phyloP scores from a whole-genome alignment of 2,329 filamentous ascomycete species.

The Pochonia chlamydosporia region DNA sequence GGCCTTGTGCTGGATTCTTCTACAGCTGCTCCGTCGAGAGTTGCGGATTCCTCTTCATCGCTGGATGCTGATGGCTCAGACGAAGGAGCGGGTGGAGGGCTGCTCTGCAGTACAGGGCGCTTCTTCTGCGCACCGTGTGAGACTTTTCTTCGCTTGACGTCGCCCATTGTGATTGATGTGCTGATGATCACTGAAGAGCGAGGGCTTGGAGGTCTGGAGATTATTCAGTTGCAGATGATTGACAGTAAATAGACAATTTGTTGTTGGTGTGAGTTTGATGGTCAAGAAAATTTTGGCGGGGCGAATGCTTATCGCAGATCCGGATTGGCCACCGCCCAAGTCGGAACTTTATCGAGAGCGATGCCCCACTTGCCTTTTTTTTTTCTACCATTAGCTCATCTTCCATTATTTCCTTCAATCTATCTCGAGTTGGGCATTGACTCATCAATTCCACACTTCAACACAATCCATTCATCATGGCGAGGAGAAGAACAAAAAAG shows the following conservation, averaged over 20 bases:
- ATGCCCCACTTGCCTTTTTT: constrained; percentile 31
- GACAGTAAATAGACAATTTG: too few species aligned
- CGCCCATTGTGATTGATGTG: constrained; percentile 22
- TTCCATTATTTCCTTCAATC: neutral
- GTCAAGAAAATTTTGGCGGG: constrained; percentile 27
- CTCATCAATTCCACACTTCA: neutral
- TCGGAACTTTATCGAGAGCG: constrained; percentile 23
- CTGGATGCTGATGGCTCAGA: constrained; percentile 7
- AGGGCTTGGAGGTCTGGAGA: too few species aligned
- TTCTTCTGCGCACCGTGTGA: constrained; percentile 22
- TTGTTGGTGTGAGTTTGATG: neutral
- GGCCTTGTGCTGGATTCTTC: constrained; percentile 25
- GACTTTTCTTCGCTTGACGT: constrained; percentile 36
- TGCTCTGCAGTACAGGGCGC: constrained; percentile 4
- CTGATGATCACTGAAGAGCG: too few species aligned
- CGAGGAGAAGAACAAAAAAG: constrained; percentile 77
- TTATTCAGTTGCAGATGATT: too few species aligned
- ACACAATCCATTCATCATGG: constrained; percentile 50
- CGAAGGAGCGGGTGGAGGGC: constrained; percentile 1
- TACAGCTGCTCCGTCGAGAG: constrained; percentile 25
- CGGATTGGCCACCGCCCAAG: neutral
- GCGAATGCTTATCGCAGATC: constrained; percentile 12
- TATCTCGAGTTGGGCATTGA: constrained; percentile 9
- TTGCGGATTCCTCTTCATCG: constrained; percentile 25
- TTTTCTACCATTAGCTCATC: constrained; percentile 18